Percentiles rank a stretch among this genome's conserved stretches.
phyloP scores from a whole-genome alignment of 768 basidiomycete species.

The Tulasnella sp. region DNA sequence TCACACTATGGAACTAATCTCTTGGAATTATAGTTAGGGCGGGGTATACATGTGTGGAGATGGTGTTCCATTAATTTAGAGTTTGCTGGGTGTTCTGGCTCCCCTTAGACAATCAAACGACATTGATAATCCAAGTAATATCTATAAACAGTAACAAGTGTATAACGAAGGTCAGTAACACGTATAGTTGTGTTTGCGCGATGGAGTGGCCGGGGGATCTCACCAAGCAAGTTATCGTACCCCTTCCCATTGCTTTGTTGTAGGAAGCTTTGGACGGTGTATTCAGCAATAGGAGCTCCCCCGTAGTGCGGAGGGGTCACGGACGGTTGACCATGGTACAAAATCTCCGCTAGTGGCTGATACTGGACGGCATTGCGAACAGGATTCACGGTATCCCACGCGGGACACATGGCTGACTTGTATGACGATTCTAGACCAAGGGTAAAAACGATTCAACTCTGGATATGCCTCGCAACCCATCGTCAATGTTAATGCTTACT shows the following conservation, averaged over 20 bases:
- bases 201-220: no score
- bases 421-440: neutral
- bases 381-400: neutral
- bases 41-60: neutral
- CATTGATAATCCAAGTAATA: neutral
- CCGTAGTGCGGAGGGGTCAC: neutral
- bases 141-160: no score
- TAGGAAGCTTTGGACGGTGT: neutral
- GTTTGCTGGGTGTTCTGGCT: neutral
- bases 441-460: neutral
- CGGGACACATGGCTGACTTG: neutral
- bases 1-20: no score
- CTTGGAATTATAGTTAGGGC: neutral
- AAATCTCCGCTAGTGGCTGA: neutral
- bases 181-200: no score
- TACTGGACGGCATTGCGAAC: neutral
- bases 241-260: no score
- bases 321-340: neutral
- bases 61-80: no score
- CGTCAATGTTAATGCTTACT: neutral
- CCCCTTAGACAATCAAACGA: neutral
- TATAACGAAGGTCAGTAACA: no score
- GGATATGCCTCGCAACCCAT: neutral
- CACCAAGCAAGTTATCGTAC: no score
- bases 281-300: neutral